These are phyloP conservation scores for Pterocarpus santalinus DNA, from an alignment of 306 rosid genomes.

Conservation along the genomic window DNA sequence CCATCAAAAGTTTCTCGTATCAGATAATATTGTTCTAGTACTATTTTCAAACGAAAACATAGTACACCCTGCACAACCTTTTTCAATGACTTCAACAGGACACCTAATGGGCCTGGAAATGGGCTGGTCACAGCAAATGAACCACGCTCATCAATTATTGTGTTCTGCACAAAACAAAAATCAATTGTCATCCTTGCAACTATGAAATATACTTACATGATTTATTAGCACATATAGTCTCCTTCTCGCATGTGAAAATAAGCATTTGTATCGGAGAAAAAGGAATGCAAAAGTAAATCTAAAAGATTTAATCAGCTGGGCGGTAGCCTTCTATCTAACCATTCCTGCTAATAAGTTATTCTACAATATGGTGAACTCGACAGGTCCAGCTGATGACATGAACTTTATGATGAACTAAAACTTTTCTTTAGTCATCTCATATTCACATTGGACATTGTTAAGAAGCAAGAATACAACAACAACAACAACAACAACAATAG, in stretches of 20 bases:
- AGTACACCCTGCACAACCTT: conserved; percentile 59
- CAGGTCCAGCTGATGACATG: not conserved
- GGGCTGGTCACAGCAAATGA: conserved; percentile 90
- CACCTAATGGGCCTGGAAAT: conserved; percentile 74
- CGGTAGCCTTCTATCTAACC: not conserved
- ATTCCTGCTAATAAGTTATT: conserved; percentile 15
- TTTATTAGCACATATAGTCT: not conserved
- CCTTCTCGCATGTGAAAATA: not conserved
- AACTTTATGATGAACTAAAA: conserved; percentile 7
- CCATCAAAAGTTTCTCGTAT: not conserved
- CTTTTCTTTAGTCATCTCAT: not conserved
- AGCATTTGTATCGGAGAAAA: not conserved
- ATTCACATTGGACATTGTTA: conserved; percentile 26
- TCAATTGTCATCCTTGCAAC: conserved; percentile 30
- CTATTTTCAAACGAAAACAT: conserved; percentile 22
- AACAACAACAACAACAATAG: not conserved
- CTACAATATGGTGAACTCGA: conserved; percentile 31
- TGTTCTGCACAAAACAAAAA: conserved; percentile 64
- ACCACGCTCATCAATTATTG: conserved; percentile 89
- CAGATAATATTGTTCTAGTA: conserved; percentile 32
- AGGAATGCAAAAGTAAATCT: not conserved
- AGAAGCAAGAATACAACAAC: not conserved
- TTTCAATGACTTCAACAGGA: conserved; percentile 62
- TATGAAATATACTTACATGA: not conserved
- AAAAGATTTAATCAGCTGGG: not conserved